Evolutionary conservation across 2,329 filamentous ascomycete genomes (phyloP).

Genomic region (Claviceps arundinis): DNA sequence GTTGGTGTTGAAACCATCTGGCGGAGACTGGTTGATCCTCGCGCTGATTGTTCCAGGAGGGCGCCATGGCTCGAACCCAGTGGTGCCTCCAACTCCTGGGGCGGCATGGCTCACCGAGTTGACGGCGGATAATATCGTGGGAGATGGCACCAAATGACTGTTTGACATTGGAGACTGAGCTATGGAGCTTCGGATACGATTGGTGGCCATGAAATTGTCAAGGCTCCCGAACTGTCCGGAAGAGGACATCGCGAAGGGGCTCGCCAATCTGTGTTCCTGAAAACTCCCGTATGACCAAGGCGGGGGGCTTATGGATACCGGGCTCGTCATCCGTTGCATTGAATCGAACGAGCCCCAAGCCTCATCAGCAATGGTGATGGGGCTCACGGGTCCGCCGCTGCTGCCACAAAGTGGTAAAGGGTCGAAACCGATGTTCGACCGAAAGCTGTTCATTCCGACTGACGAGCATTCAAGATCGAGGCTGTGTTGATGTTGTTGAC

Average conservation of each 20-base stretch:
- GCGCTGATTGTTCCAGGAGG: constrained; percentile 17
- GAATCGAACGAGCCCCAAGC: constrained; percentile 19
- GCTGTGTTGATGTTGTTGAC: constrained; percentile 8
- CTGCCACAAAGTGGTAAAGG: constrained; percentile 4
- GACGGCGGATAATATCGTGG: constrained; percentile 13
- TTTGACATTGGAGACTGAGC: constrained; percentile 12
- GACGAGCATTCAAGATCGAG: constrained; percentile 8
- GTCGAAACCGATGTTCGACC: constrained; percentile 5
- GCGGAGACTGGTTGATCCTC: constrained; percentile 13
- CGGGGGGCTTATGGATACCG: constrained; percentile 17
- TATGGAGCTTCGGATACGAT: constrained; percentile 16
- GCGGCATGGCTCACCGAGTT: constrained; percentile 8
- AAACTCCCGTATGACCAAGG: constrained; percentile 19
- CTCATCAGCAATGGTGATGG: constrained; percentile 19
- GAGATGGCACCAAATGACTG: constrained; percentile 8
- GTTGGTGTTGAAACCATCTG: constrained; percentile 9
- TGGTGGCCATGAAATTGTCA: constrained; percentile 19
- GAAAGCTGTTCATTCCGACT: constrained; percentile 11
- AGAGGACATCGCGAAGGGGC: constrained; percentile 14
- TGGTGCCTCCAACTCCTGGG: constrained; percentile 18
- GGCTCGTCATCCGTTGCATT: constrained; percentile 19
- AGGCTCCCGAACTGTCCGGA: constrained; percentile 19
- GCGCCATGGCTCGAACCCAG: constrained; percentile 25
- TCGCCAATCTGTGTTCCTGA: constrained; percentile 17
- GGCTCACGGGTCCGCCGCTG: constrained; percentile 16